A percentile compares a stretch with the other conserved stretches of the same genome.
Evolutionary conservation across 768 basidiomycete species (phyloP).

Genomic region (Tricholomella constricta): DNA sequence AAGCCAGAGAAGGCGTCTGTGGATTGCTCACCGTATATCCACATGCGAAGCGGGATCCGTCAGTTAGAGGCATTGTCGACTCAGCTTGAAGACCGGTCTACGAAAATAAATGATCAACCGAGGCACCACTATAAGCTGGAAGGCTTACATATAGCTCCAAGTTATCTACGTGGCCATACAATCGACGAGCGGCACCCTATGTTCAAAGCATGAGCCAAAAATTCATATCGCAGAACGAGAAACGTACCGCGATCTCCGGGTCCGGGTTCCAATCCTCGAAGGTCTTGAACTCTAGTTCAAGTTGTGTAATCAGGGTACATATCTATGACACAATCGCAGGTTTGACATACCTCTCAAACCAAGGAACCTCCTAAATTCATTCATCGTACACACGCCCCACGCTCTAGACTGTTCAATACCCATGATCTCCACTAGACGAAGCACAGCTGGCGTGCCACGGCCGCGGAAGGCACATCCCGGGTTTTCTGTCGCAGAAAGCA

Average conservation of each 20-base stretch:
- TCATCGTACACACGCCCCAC: conserved; percentile 58
- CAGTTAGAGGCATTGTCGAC: conserved; percentile 29
- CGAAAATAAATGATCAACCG: neutral
- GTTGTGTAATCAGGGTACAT: neutral
- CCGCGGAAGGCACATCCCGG: conserved; percentile 49
- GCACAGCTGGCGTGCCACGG: conserved; percentile 44
- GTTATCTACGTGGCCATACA: conserved; percentile 33
- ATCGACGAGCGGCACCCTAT: conserved; percentile 23
- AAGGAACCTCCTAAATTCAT: conserved; percentile 52
- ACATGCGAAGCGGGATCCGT: conserved; percentile 26
- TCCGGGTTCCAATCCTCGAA: conserved; percentile 57
- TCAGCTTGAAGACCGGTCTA: conserved; percentile 31
- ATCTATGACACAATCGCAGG: neutral
- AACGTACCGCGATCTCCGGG: conserved; percentile 40
- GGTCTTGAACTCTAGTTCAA: conserved; percentile 35
- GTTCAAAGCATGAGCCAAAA: neutral
- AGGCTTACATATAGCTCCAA: conserved; percentile 30
- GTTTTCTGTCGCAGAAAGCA: conserved; percentile 47
- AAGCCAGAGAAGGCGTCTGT: neutral
- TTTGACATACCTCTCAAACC: conserved; percentile 40
- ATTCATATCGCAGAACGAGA: neutral
- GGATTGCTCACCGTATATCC: conserved; percentile 26
- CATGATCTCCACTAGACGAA: conserved; percentile 56
- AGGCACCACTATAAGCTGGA: too few species aligned
- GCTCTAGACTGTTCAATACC: conserved; percentile 51